Evolutionary conservation across 164 flowering plant species (phyloP).

Genomic region (Vitis rotundifolia): DNA sequence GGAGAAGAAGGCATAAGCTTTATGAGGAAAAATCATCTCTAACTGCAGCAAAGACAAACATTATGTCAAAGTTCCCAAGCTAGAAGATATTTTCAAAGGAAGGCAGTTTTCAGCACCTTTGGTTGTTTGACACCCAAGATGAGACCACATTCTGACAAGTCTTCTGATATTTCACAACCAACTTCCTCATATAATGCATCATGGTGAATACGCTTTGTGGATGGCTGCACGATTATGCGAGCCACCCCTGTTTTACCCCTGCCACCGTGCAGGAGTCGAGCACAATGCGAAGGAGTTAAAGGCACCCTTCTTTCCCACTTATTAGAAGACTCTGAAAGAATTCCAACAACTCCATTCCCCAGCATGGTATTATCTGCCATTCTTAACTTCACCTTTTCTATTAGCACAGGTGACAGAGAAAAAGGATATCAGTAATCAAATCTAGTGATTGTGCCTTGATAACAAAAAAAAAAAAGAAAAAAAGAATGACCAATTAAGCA

Average conservation of each 20-base stretch:
- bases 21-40: slow-evolving; percentile 89
- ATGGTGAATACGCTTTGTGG: slow-evolving; percentile 91
- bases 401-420: not conserved
- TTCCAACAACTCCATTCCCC: slow-evolving; percentile 94
- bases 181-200: slow-evolving; percentile 89
- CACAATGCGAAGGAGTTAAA: slow-evolving; percentile 89
- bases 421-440: no score
- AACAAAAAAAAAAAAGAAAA: no score
- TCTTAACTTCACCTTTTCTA: not conserved
- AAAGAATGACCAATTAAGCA: no score
- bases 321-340: slow-evolving; percentile 74
- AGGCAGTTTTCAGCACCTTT: slow-evolving; percentile 45
- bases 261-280: slow-evolving; percentile 72
- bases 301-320: slow-evolving; percentile 98
- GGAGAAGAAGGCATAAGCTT: slow-evolving; percentile 93
- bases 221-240: slow-evolving; percentile 89
- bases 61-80: not conserved
- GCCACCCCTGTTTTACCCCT: slow-evolving; percentile 54
- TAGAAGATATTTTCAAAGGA: not conserved
- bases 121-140: slow-evolving; percentile 92
- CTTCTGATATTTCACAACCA: slow-evolving; percentile 93
- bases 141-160: slow-evolving; percentile 93
- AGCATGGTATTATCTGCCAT: slow-evolving; percentile 37
- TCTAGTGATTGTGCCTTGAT: no score
- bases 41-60: slow-evolving; percentile 49